Evolutionary conservation across 2,329 filamentous ascomycete genomes (phyloP), one percentile per base, ranked within the genome.

Genomic region (Trichoderma sp.): DNA sequence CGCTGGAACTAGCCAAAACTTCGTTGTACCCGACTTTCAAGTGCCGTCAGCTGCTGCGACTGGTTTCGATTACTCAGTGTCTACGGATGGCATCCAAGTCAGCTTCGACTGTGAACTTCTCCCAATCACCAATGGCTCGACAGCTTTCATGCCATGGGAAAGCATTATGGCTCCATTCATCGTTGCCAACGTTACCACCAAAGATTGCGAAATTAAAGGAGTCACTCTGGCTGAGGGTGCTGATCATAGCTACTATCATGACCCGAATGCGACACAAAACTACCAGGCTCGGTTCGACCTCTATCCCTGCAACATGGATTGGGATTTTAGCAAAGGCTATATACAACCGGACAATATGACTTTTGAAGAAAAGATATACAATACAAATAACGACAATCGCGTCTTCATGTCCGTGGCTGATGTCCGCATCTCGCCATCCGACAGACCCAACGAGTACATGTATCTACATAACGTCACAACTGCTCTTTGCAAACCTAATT

Each of bases 261-360:
- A 72, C 10, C 68, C 60, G 14, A 75, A 75, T n/a, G 73, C 74
- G 0, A 75, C 75, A 1, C 75, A 76, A 49, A 76, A 76, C 14
- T 76, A 74, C 52, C 74, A 77, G 63, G 74, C 72, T 10, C 68
- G 70, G 10, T 72, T 74, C 21, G 63, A 65, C 1, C 65, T 71
- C 10, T 76, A 76, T 35, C 74, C 72, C 2, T 76, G 75, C 68
- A 76, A 76, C 52, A 47, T 72, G 7, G 72, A 75, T n/a, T 76
- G 69, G 56, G 71, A 74, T 58, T 75, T 73, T 69, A 71, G 71
- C 66, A 71, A 31, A 6, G 43, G 71, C 1, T 73, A 71, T 27
- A 62, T 72, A 13, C 29, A 49, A 19, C 43, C 40, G 11, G 31
- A 65, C 21, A 69, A 73, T 37, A 67, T 57, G 24, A 61, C 70